Evolutionary conservation across 371 early-diverging fungal species (phyloP), one percentile per base, ranked within the genome.

Genomic region (Mucor sp.): DNA sequence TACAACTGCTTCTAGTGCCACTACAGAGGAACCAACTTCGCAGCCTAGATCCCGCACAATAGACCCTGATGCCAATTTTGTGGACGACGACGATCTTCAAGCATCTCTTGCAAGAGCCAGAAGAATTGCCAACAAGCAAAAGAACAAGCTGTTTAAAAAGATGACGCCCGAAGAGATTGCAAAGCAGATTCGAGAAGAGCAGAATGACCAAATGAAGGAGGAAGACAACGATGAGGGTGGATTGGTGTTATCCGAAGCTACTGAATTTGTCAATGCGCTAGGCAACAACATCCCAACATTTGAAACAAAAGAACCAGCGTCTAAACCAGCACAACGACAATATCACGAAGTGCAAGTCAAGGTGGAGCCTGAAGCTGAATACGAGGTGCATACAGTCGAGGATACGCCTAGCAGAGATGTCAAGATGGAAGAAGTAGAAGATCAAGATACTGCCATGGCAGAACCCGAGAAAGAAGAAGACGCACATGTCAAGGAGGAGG

Each of bases 1-100:
- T 3, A 4, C 33, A 0, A 27, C 68, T 85, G 47, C 15, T 4
- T 9, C 30, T 12, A 4, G 15, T 21, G 3, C 50, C 27, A 12
- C 50, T 14, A 12, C 57, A 15, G 32, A 57, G n/a, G 57, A 33
- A 9, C 53, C 53, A 21, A 12, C 37, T 15, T n/a, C 58, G 5
- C 39, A 32, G 9, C 48, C 61, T 14, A 65, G 50, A 62, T 21
- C 47, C 30, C 69, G 69, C 30, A 69, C 62, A 3, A 23, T 66
- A 5, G 73, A 73, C 33, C 60, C 62, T 11, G 87, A 89, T 58
- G 77, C 87, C 35, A 95, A 92, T 69, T 92, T 92, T 82, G 95
- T 96, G 15, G 98, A 97, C 67, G 98, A 97, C 74, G 96, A 96
- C 65, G 98, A 97, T 62, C 77, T 97, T 37, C 96, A 96, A 66